Base-by-base conservation (phyloP, 2,329 filamentous ascomycete genomes). In the Ascomycota sp. region DNA sequence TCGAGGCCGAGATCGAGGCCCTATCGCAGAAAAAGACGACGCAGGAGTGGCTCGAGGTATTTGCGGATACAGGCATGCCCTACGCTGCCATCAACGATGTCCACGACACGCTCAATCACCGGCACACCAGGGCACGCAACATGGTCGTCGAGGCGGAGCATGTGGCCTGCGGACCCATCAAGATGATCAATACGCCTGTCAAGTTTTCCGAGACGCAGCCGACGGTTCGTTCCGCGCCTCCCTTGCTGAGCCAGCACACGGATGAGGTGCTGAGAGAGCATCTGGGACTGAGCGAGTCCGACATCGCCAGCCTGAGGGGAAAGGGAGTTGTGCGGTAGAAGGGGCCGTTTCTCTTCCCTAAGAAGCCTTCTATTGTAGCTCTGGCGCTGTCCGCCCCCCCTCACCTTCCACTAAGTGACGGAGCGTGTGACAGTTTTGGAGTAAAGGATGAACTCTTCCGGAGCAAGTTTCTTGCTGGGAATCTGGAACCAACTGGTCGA, bases 31-130 rank as follows among this genome's bases (percentile, higher is more conserved):
- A 71, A 31, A 82, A 74, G 56, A 91, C 80, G 4, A 98, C 89
- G 0, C 57, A 74, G 39, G 75, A 94, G 47, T 95, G 89, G 86
- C 61, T 95, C 4, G 67, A 75, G 2, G 58, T 85, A 1, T 74
- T 94, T 27, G 82, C 94, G 43, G 83, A 81, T n/a, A 78, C 69
- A 34, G 89, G 89, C 5, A 74, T 98, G 74, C 89, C 89, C 0
- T 98, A 65, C 45, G 79, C 86, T 1, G 82, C 86, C 1, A 78
- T 98, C 41, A 98, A 95, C 46, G 86, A 98, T 45, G 72, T 98
- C 7, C 77, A 89, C 50, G 68, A 63, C 13, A 81, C 89, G 0
- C 57, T 98, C 30, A 74, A 77, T 35, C 83, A 94, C 46, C 67
- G 75, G 36, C 89, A 98, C 52, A 82, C 82, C 55, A 59, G 55